These are phyloP conservation scores for Trichophyton rubrum DNA, from an alignment of 2,329 filamentous ascomycete genomes.

Conservation along the genomic window DNA sequence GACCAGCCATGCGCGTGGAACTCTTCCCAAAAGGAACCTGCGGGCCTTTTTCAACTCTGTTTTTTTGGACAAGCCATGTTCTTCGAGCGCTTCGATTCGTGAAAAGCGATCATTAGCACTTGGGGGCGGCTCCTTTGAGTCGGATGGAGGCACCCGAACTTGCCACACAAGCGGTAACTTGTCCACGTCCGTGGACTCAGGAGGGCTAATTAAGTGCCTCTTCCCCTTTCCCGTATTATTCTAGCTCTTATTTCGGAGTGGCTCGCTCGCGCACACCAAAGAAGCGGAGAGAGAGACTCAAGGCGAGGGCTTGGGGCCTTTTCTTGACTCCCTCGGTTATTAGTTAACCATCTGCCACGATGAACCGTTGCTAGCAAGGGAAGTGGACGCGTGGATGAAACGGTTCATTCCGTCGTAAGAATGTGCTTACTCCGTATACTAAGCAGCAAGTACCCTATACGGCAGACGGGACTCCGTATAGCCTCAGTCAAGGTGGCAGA, in stretches of 20 bases:
- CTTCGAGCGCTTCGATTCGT: not conserved
- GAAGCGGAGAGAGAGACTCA: not conserved
- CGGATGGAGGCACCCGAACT: slow-evolving; percentile 1
- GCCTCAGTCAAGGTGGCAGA: too few relatives aligned
- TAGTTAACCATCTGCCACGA: too few relatives aligned
- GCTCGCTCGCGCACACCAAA: not conserved
- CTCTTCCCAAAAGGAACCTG: slow-evolving; percentile 4
- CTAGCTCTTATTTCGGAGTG: not conserved
- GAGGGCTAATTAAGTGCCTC: not conserved
- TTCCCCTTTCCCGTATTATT: not conserved
- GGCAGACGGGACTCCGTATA: not conserved
- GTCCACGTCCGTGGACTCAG: not conserved
- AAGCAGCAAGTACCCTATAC: not conserved
- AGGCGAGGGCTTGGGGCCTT: not conserved
- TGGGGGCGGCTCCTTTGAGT: slow-evolving; percentile 3
- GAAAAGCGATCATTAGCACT: slow-evolving; percentile 1
- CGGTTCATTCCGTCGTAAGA: not conserved
- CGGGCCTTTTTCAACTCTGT: slow-evolving; percentile 2
- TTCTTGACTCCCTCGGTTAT: not conserved
- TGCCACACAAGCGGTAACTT: slow-evolving; percentile 4
- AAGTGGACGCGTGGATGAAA: slow-evolving; percentile 1
- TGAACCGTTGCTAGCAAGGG: not conserved
- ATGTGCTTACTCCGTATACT: not conserved
- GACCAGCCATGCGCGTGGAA: slow-evolving; percentile 5
- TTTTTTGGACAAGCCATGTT: slow-evolving; percentile 1